phyloP scores from a whole-genome alignment of 768 basidiomycete genomes.

The Rhodotorula kratochvilovae region DNA sequence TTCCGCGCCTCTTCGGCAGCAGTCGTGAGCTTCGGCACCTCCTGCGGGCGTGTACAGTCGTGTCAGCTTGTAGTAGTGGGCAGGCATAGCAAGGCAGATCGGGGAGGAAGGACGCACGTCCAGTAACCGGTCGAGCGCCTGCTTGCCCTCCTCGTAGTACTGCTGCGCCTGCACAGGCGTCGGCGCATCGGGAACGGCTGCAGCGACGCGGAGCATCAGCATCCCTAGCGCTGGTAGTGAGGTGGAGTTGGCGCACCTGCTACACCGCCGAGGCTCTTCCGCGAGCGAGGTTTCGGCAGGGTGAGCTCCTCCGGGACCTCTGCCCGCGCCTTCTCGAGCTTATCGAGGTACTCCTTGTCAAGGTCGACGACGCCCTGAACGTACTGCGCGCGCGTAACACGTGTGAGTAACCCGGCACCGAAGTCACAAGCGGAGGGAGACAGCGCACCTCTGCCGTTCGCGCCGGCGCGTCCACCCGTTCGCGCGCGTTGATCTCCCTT shows the following conservation, averaged over 20 bases:
- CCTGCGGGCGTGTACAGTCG: neutral
- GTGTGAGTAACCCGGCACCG: neutral
- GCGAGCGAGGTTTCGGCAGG: neutral
- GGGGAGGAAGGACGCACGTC: neutral
- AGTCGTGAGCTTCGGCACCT: constrained; percentile 2
- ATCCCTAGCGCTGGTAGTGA: too few relatives aligned
- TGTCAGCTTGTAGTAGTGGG: neutral
- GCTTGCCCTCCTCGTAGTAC: constrained; percentile 3
- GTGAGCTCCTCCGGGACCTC: constrained; percentile 1
- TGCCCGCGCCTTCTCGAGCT: neutral
- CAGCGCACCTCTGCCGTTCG: neutral
- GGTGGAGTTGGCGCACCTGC: neutral
- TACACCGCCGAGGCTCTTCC: constrained; percentile 5
- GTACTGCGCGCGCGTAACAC: neutral
- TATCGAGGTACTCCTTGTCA: neutral
- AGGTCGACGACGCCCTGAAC: neutral
- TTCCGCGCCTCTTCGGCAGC: constrained; percentile 11
- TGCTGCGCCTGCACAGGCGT: constrained; percentile 5
- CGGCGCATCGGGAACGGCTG: neutral
- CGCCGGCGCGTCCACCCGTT: constrained; percentile 10
- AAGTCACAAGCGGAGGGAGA: neutral
- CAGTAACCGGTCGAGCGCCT: constrained; percentile 3
- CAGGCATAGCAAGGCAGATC: too few relatives aligned
- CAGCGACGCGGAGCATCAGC: accelerated
- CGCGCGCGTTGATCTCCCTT: constrained; percentile 9